Base-by-base conservation (phyloP, 345 rosid species). In the Populus nigra region DNA sequence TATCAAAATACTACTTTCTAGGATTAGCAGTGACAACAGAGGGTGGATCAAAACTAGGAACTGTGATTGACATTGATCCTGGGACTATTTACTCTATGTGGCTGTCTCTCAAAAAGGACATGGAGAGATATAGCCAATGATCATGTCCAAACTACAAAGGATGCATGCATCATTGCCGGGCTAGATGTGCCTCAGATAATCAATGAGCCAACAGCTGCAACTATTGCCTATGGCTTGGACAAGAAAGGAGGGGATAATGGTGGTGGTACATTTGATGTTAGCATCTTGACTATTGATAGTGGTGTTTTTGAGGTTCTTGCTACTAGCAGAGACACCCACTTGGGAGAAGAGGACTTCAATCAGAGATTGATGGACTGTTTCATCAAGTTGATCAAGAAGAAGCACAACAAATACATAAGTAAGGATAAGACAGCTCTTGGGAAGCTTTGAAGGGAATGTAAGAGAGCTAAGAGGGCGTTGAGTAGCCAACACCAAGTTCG, bases 331-430 rank as follows among this genome's bases (percentile, higher is more conserved):
- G 87, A 87, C 70, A 87, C 92, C 25, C 89, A 87, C 55, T 62
- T 89, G 22, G 92, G 89, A 69, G 89, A 88, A 38, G 92, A 87
- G 80, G 90, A 89, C 71, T 87, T 89, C 72, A 89, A 87, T 77
- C 87, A 88, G 6, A 78, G 89, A 72, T 68, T 89, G 57, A 84
- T 88, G 92, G 88, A 86, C 53, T 81, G 86, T 53, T 86, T 89
- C 85, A 84, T 86, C 81, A 82, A 88, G 77, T 43, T 88, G 79
- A 70, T 88, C 69, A 84, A 83, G 85, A 87, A 73, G 78, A 90
- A 87, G 81, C 78, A 88, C 68, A 77, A 73, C 39, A 80, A 84
- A 72, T 89, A 90, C 53, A 83, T 90, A 20, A 83, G 88, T 74
- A 77, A 82, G 38, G 86, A 88, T 53, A 84, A 84, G 67, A 86